phyloP scores from a whole-genome alignment of 2,329 filamentous ascomycete genomes.

The Claviceps purpurea region DNA sequence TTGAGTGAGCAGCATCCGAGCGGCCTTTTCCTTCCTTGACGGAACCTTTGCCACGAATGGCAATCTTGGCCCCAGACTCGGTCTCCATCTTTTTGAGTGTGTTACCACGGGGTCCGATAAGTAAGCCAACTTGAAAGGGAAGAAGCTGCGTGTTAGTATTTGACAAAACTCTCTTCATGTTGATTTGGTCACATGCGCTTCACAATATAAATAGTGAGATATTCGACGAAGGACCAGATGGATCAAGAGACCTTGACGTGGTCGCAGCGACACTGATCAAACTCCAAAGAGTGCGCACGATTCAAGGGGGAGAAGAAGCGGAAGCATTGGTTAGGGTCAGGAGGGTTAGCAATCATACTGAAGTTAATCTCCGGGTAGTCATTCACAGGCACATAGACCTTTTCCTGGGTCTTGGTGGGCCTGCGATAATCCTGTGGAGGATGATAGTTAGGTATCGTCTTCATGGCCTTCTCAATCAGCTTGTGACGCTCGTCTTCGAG shows the following conservation, averaged over 20 bases:
- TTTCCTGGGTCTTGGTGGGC: constrained; percentile 99
- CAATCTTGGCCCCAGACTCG: constrained; percentile 95
- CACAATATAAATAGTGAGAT: constrained; percentile 9
- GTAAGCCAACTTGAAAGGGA: constrained; percentile 91
- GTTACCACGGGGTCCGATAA: constrained; percentile 99
- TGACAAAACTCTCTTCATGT: constrained; percentile 14
- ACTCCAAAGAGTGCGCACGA: constrained; percentile 23
- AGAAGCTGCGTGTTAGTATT: constrained; percentile 87
- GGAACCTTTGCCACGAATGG: constrained; percentile 97
- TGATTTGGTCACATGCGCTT: constrained; percentile 12
- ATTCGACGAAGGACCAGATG: constrained; percentile 20
- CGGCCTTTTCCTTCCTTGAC: constrained; percentile 99
- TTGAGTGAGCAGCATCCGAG: constrained; percentile 96
- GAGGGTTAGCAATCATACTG: constrained; percentile 99
- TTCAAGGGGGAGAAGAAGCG: constrained; percentile 18
- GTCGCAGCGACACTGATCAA: constrained; percentile 27
- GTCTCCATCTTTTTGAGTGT: constrained; percentile 99
- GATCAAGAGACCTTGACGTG: constrained; percentile 18
- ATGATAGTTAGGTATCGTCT: constrained; percentile 98
- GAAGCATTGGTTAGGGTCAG: constrained; percentile 54
- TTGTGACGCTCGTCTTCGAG: constrained; percentile 99
- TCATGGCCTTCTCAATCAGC: constrained; percentile 97
- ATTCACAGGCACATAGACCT: constrained; percentile 99
- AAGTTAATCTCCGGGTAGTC: constrained; percentile 99
- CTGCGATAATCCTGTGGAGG: constrained; percentile 96